phyloP scores from a whole-genome alignment of 768 basidiomycete genomes.

The Tephrocybe sp. region DNA sequence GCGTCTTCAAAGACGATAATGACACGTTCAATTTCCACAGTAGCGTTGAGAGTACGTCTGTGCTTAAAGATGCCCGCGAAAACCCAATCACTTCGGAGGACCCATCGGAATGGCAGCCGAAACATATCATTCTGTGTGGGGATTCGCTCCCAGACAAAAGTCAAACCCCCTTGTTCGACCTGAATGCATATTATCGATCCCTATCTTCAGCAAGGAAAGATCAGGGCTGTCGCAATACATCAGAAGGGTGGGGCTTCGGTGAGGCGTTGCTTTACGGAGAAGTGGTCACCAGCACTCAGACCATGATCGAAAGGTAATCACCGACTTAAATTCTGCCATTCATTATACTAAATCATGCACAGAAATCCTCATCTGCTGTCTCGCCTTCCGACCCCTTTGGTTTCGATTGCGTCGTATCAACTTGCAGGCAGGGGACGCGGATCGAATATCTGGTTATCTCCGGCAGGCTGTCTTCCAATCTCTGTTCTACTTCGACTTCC shows the following conservation, averaged over 20 bases:
- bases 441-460: constrained; percentile 89
- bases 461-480: constrained; percentile 83
- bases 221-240: constrained; percentile 18
- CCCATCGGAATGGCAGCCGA: constrained; percentile 39
- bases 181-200: constrained; percentile 54
- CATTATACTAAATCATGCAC: constrained; percentile 5
- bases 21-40: constrained; percentile 69
- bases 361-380: constrained; percentile 79
- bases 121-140: constrained; percentile 51
- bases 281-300: constrained; percentile 91
- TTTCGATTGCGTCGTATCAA: constrained; percentile 87
- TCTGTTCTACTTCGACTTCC: constrained; percentile 69
- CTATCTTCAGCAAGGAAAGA: constrained; percentile 35
- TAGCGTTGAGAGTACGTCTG: constrained; percentile 25
- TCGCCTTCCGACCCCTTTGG: constrained; percentile 66
- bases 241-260: constrained; percentile 55
- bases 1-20: constrained; percentile 56
- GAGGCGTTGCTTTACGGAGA: constrained; percentile 85
- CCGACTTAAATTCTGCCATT: background rate
- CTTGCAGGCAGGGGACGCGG: constrained; percentile 88
- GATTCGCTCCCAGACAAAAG: constrained; percentile 47
- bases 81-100: constrained; percentile 20
- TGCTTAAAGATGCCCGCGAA: constrained; percentile 28
- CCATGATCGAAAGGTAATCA: constrained; percentile 85
- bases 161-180: constrained; percentile 74